Percentiles rank a stretch among this genome's conserved stretches.
Conservation (phyloP, 2,329 filamentous ascomycete genomes). For the Paracoccidioides brasiliensis region DNA sequence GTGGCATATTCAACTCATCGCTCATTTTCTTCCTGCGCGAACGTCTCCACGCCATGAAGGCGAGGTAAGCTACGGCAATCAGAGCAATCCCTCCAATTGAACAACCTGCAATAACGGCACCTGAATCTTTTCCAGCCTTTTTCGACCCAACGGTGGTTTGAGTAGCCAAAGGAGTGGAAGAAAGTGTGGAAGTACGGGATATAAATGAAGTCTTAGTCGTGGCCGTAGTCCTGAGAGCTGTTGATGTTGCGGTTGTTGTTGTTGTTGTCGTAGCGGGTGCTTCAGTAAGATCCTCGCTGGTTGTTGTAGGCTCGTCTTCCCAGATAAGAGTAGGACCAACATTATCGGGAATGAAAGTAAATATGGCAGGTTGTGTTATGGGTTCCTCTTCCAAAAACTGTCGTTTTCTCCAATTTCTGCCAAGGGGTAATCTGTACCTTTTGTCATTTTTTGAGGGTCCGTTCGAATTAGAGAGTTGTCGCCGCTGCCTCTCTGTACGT, state of each 20-base stretch:
- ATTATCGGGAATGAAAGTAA: background rate
- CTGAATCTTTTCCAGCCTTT: slow-evolving; percentile 1
- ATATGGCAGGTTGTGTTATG: background rate
- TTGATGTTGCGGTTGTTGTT: background rate
- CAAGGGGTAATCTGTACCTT: background rate
- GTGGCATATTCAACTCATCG: background rate
- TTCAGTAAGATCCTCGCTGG: background rate
- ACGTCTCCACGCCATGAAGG: slow-evolving; percentile 9
- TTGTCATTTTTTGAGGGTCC: background rate
- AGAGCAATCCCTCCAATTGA: slow-evolving; percentile 10
- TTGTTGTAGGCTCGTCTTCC: background rate
- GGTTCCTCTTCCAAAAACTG: background rate
- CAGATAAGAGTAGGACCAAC: background rate
- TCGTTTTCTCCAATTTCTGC: background rate
- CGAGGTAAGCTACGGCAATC: slow-evolving; percentile 8
- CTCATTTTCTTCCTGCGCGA: slow-evolving; percentile 3
- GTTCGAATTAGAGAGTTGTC: background rate
- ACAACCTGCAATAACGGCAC: slow-evolving; percentile 9
- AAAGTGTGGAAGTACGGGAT: background rate
- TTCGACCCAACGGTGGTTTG: background rate
- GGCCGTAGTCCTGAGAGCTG: background rate
- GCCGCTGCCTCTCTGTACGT: background rate
- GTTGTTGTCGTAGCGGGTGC: background rate
- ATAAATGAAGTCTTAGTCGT: background rate
- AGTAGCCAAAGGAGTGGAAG: slow-evolving; percentile 3